Conservation (phyloP, 2,329 filamentous ascomycete genomes). For the Polytolypa hystricis region DNA sequence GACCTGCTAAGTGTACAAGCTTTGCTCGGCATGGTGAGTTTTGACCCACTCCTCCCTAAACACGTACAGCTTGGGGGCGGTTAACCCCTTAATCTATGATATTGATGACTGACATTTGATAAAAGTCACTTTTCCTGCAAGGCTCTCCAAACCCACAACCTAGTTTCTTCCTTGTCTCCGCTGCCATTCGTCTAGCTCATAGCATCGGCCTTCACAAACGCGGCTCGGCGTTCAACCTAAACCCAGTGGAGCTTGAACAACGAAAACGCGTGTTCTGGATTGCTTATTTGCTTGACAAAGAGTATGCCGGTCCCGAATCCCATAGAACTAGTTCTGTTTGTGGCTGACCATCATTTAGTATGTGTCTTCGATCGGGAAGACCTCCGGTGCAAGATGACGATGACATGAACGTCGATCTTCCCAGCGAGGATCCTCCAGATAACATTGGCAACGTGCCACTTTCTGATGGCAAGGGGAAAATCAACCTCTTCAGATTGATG, state of each 20-base stretch:
- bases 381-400: slow-evolving; percentile 65
- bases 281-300: slow-evolving; percentile 62
- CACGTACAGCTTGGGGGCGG: not conserved
- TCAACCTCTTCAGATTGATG: slow-evolving; percentile 90
- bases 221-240: slow-evolving; percentile 84
- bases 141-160: slow-evolving; percentile 95
- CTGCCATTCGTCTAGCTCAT: slow-evolving; percentile 80
- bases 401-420: slow-evolving; percentile 92
- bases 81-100: not conserved
- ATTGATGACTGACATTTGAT: not conserved
- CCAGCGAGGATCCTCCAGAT: slow-evolving; percentile 79
- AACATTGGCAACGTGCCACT: slow-evolving; percentile 92
- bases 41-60: not conserved
- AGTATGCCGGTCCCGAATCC: slow-evolving; percentile 32
- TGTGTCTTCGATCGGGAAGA: slow-evolving; percentile 60
- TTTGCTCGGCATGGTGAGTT: slow-evolving; percentile 66
- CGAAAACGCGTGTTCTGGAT: slow-evolving; percentile 70
- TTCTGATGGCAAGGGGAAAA: slow-evolving; percentile 76
- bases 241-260: slow-evolving; percentile 88
- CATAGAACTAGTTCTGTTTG: not conserved
- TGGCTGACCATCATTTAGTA: slow-evolving; percentile 28
- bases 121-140: slow-evolving; percentile 71
- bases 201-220: slow-evolving; percentile 93
- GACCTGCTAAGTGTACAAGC: slow-evolving; percentile 92
- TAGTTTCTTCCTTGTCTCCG: slow-evolving; percentile 79